A percentile compares a stretch with the other conserved stretches of the same genome.
Conservation (phyloP, 202 grass and related monocot species). For the Musa balbisiana region DNA sequence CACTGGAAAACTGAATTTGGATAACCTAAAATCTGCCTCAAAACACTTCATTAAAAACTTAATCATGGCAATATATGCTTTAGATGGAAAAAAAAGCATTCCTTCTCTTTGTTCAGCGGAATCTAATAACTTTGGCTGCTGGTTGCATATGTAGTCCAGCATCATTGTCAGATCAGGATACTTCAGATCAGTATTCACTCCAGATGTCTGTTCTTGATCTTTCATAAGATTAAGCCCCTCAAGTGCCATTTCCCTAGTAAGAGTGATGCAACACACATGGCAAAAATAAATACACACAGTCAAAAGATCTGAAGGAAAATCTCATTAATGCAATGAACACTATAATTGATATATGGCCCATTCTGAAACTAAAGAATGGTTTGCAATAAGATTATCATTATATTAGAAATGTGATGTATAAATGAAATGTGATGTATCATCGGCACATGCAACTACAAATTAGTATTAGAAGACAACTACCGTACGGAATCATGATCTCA, state of each 20-base stretch:
- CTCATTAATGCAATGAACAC: neutral
- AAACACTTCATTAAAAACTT: constrained; percentile 97
- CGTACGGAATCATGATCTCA: too few species aligned
- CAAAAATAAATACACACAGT: constrained; percentile 14
- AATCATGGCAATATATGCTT: constrained; percentile 81
- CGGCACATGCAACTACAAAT: too few species aligned
- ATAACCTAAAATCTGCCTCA: constrained; percentile 35
- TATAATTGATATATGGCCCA: neutral
- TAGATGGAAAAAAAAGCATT: constrained; percentile 59
- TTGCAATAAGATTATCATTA: neutral
- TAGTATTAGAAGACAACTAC: too few species aligned
- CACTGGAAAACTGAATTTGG: constrained; percentile 22
- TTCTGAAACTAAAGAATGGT: neutral
- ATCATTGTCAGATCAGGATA: constrained; percentile 62
- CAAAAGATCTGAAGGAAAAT: constrained; percentile 18
- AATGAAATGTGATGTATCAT: too few species aligned
- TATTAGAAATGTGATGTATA: too few species aligned
- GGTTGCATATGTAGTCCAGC: constrained; percentile 60
- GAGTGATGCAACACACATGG: constrained; percentile 22
- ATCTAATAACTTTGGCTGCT: constrained; percentile 56
- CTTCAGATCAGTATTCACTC: constrained; percentile 37
- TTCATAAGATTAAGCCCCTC: constrained; percentile 67
- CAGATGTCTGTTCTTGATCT: constrained; percentile 45
- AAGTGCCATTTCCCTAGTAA: constrained; percentile 90
- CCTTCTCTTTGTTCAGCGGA: constrained; percentile 45